Evolutionary conservation across 768 basidiomycete genomes (phyloP).

Genomic region (Leccinum arenicola): DNA sequence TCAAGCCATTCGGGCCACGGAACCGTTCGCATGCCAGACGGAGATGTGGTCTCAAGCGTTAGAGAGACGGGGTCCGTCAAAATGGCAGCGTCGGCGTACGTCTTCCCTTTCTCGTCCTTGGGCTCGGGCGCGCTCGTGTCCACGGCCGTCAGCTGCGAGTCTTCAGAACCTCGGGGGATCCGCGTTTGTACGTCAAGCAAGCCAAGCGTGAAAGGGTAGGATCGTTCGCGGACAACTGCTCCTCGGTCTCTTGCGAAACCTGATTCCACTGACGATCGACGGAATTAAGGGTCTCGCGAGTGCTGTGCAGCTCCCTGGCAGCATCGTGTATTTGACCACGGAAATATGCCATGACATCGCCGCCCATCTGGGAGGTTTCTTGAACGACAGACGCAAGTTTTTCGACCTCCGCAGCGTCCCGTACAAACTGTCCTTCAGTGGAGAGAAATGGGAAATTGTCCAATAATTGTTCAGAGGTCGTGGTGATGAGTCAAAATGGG

Average conservation of each 20-base stretch:
- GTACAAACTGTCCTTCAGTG: slow-evolving; percentile 37
- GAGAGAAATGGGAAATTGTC: slow-evolving; percentile 53
- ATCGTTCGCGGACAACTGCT: slow-evolving; percentile 31
- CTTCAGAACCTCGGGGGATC: slow-evolving; percentile 57
- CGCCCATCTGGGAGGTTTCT: slow-evolving; percentile 46
- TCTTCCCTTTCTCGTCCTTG: slow-evolving; percentile 18
- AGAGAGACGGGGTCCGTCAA: slow-evolving; percentile 19
- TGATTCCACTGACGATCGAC: slow-evolving; percentile 43
- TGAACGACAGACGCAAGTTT: slow-evolving; percentile 45
- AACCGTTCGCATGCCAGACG: slow-evolving; percentile 27
- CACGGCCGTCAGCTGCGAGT: slow-evolving; percentile 59
- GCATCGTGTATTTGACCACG: slow-evolving; percentile 53
- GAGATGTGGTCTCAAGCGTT: slow-evolving; percentile 16
- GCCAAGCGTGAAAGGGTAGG: slow-evolving; percentile 7
- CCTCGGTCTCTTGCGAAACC: slow-evolving; percentile 43
- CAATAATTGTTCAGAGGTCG: slow-evolving; percentile 47
- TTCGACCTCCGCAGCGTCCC: slow-evolving; percentile 37
- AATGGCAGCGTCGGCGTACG: slow-evolving; percentile 18
- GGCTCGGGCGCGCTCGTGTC: slow-evolving; percentile 10
- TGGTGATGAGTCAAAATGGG: slow-evolving; percentile 46
- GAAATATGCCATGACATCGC: slow-evolving; percentile 48
- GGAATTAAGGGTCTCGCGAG: slow-evolving; percentile 44
- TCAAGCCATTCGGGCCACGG: slow-evolving; percentile 44
- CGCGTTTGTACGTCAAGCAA: slow-evolving; percentile 29
- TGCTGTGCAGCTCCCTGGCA: slow-evolving; percentile 44